Percentiles rank a stretch among this genome's conserved stretches.
Evolutionary conservation across 495 filamentous ascomycete species (phyloP).

Genomic region (Lepraria neglecta): DNA sequence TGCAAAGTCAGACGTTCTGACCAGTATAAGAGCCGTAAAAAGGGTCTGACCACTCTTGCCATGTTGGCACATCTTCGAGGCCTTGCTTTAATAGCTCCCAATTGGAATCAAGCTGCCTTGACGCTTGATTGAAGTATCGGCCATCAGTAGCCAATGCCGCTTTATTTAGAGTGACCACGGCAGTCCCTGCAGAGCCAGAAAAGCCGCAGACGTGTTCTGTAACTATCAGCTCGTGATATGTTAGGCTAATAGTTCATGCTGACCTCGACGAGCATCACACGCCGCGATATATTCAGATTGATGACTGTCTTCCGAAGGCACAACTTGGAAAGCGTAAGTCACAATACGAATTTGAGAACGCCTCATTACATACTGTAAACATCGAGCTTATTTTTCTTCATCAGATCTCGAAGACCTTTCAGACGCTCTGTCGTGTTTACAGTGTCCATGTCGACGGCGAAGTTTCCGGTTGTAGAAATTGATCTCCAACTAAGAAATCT

Average conservation of each 20-base stretch:
- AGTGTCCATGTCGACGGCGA: slow-evolving; percentile 55
- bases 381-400: slow-evolving; percentile 82
- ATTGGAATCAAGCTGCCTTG: slow-evolving; percentile 84
- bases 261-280: slow-evolving; percentile 83
- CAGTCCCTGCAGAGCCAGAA: slow-evolving; percentile 89
- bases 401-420: slow-evolving; percentile 69
- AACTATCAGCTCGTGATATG: slow-evolving; percentile 21
- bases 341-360: slow-evolving; percentile 5
- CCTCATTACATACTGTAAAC: slow-evolving; percentile 71
- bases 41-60: slow-evolving; percentile 99
- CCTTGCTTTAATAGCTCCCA: slow-evolving; percentile 93
- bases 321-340: slow-evolving; percentile 51
- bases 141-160: slow-evolving; percentile 93
- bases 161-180: slow-evolving; percentile 77
- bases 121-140: slow-evolving; percentile 96
- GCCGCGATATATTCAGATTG: slow-evolving; percentile 96
- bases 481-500: neutral
- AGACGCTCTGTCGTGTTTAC: slow-evolving; percentile 79
- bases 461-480: neutral
- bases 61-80: slow-evolving; percentile 86
- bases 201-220: slow-evolving; percentile 87
- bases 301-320: slow-evolving; percentile 96
- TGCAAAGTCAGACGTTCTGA: slow-evolving; percentile 30
- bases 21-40: too few species aligned
- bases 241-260: slow-evolving; percentile 25